Base-by-base conservation (phyloP, 2,329 filamentous ascomycete species). In the Rhexocercosporidium sp. region DNA sequence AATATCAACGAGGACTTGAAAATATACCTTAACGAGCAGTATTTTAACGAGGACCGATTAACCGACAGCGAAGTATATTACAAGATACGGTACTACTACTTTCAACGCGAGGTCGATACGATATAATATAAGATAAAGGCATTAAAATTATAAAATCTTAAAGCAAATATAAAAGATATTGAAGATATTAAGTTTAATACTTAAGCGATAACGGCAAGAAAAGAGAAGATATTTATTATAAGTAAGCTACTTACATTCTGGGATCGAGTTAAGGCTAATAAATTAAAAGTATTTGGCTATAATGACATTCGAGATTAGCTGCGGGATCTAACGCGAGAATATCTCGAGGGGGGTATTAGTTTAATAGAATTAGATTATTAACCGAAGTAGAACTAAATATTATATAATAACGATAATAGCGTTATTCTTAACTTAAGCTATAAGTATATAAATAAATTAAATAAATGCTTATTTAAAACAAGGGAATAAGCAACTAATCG, bases 341-440 rank as follows among this genome's bases (percentile, higher is more conserved):
- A 62, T 39, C 59, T 53, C 31, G 44, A 62, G 59, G 59, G 53
- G 27, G 59, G 59, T 51, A n/a, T 62, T 39, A 62, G 44, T 53
- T 34, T 62, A n/a, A 44, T 62, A 34, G 59, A 62, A 53, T 62
- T 62, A 27, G 29, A 62, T 62, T 62, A 62, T 62, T 22, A 62
- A 51, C 25, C 27, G 20, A 51, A 62, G 27, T 51, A 51, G 27
- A 51, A 62, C 51, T 25, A 51, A 20, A 62, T 51, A n/a, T n/a
- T n/a, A n/a, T n/a, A n/a, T 49, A 25, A 7, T 51, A 53, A 39
- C 34, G 46, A 8, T 9, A 18, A 14, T 31, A 46, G 39, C 27
- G 11, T 20, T 22, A 14, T 39, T 59, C 54, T 59, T 41, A 7
- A 61, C 59, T 61, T 61, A 61, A 9, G 41, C 29, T 34, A 61